Evolutionary conservation across 148 eudicot species (phyloP).

Genomic region (Linanthus parryae): DNA sequence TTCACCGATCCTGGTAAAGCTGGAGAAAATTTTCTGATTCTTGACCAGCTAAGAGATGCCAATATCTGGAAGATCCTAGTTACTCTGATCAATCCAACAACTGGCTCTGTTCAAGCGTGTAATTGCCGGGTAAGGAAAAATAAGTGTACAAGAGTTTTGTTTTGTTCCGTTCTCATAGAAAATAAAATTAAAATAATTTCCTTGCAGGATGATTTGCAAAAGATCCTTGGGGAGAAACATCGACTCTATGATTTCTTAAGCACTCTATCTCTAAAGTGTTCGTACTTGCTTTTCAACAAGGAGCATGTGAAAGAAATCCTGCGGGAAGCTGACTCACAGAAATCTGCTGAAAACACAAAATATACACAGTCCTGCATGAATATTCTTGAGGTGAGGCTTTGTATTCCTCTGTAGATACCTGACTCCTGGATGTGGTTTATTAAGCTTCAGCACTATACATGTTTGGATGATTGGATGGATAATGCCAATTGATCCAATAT

Average conservation of each 20-base stretch:
- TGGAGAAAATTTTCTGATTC: conserved; percentile 69
- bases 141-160: not conserved
- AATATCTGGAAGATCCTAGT: conserved; percentile 71
- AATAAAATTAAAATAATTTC: not conserved
- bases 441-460: not conserved
- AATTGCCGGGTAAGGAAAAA: conserved; percentile 51
- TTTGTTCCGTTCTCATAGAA: not conserved
- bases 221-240: conserved; percentile 74
- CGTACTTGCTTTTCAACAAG: conserved; percentile 82
- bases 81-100: conserved; percentile 58
- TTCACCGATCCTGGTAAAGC: conserved; percentile 75
- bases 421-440: not conserved
- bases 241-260: conserved; percentile 74
- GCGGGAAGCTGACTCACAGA: conserved; percentile 44
- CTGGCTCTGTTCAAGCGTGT: conserved; percentile 50
- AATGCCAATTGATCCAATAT: not conserved
- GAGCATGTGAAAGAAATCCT: conserved; percentile 88
- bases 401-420: not conserved
- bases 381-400: conserved; percentile 75
- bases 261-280: conserved; percentile 75
- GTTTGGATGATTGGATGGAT: not conserved
- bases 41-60: conserved; percentile 91
- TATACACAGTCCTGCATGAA: conserved; percentile 74
- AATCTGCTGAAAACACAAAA: conserved; percentile 50
- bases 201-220: conserved; percentile 77